Evolutionary conservation across 805 yeast genomes (phyloP), one percentile per base, ranked within the genome.

Genomic region (Monosporozyma aerobia): DNA sequence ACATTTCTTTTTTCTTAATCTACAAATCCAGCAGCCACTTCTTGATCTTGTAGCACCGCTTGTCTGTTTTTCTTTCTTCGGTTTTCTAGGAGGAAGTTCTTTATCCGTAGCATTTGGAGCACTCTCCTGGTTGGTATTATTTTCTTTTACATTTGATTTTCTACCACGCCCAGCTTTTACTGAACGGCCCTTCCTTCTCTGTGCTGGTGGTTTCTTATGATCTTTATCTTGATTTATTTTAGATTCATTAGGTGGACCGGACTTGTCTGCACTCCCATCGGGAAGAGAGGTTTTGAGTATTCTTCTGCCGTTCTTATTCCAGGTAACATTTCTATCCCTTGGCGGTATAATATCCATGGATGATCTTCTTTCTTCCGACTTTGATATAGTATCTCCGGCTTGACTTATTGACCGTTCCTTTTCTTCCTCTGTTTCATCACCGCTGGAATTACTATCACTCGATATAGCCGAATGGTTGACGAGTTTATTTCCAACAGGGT

Each of bases 1-100:
- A 61, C 92, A 85, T 57, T 83, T 79, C 64, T 85, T 85, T 57
- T 87, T 82, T 41, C 94, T 74, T 16, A 83, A 67, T 53, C 90
- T 69, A 63, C 92, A 85, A 5, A 87, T 85, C 92, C 92, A 85
- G 62, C 94, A 85, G 0, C 90, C 90, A 32, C 72, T 71, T 54
- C 76, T 77, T 1, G 83, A 78, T 48, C 84, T 67, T 23, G 71
- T 63, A 6, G 19, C 49, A 22, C 40, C 40, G 2, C 29, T 23
- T 5, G 16, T n/a, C 3, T 16, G 7, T 33, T 32, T 46, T 32
- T 46, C 40, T 33, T 33, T 33, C 32, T 35, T 32, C 19, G 27
- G 25, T 29, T 46, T 46, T 25, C 33, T 35, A 29, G 22, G 5
- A 29, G 16, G 16, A 11, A 27, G 16, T 44, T 44, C 47, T 6